A percentile compares a stretch with the other conserved stretches of the same genome.
phyloP scores from a whole-genome alignment of 805 yeast genomes.

The Saccharomycopsis sp. region DNA sequence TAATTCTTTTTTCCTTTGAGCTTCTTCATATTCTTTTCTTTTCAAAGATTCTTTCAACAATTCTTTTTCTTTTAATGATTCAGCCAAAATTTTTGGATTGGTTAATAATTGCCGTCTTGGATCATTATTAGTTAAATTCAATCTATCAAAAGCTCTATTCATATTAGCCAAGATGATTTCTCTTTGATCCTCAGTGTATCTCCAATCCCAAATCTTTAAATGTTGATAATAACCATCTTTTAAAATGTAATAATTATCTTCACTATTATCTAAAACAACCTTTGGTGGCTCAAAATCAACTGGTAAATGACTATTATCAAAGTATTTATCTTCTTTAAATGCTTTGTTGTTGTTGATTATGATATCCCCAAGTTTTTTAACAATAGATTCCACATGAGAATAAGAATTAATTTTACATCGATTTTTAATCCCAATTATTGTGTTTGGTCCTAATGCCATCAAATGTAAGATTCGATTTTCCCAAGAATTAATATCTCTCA shows the following conservation, averaged over 20 bases:
- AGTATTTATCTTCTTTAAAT: slow-evolving; percentile 3
- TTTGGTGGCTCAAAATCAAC: not conserved
- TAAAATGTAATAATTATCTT: slow-evolving; percentile 6
- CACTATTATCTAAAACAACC: not conserved
- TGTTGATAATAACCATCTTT: slow-evolving; percentile 14
- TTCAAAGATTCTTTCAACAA: too few relatives aligned
- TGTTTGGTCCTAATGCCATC: slow-evolving; percentile 17
- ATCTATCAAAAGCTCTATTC: slow-evolving; percentile 12
- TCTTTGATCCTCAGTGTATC: slow-evolving; percentile 5
- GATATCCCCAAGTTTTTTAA: slow-evolving; percentile 4
- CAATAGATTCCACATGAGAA: slow-evolving; percentile 2
- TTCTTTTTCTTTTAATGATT: not conserved
- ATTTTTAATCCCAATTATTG: slow-evolving; percentile 3
- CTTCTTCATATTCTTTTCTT: not conserved
- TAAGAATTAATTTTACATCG: slow-evolving; percentile 9
- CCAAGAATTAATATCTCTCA: slow-evolving; percentile 7
- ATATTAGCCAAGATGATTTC: slow-evolving; percentile 9
- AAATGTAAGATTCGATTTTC: slow-evolving; percentile 15
- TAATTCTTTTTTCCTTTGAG: too few relatives aligned
- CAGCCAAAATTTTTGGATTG: slow-evolving; percentile 6
- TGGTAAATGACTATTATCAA: not conserved
- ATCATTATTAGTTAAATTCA: slow-evolving; percentile 7
- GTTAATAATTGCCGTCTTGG: slow-evolving; percentile 13
- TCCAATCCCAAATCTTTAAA: slow-evolving; percentile 16
- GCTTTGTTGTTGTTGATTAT: not conserved